Conservation (phyloP, 345 rosid genomes). For the Gossypium herbaceum region DNA sequence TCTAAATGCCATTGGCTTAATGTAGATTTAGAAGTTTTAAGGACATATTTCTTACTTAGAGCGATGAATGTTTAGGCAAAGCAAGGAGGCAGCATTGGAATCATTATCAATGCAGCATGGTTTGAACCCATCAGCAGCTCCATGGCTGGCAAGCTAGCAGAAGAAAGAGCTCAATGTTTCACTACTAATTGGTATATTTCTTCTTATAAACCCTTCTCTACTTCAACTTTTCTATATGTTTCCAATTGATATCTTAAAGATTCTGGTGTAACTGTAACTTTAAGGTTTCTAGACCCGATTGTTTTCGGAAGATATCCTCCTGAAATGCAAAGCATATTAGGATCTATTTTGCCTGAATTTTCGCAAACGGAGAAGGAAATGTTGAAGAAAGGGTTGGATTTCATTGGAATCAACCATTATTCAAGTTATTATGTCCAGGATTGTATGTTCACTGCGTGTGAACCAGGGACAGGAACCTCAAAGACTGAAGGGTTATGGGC, state of each 20-base stretch:
- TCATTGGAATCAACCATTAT: conserved; percentile 68
- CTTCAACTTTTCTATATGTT: not conserved
- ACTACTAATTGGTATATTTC: conserved; percentile 45
- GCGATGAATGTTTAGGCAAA: conserved; percentile 29
- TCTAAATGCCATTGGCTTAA: conserved; percentile 42
- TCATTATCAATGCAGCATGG: conserved; percentile 50
- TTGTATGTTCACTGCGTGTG: conserved; percentile 48
- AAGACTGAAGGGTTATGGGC: conserved; percentile 43
- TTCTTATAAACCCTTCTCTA: not conserved
- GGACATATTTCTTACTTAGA: conserved; percentile 6
- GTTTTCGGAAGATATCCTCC: conserved; percentile 51
- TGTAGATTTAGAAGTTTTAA: not conserved
- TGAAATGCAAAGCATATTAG: conserved; percentile 46
- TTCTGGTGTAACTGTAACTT: not conserved
- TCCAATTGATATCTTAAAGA: not conserved
- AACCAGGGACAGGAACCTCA: conserved; percentile 45
- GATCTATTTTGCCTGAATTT: conserved; percentile 42
- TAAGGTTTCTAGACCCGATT: conserved; percentile 64
- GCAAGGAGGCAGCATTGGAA: conserved; percentile 58
- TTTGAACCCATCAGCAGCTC: conserved; percentile 55
- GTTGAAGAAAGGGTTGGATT: conserved; percentile 39
- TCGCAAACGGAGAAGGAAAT: conserved; percentile 33
- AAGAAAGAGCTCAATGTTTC: conserved; percentile 61
- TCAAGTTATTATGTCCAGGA: conserved; percentile 50
- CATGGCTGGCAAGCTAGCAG: conserved; percentile 43